These are phyloP conservation scores for Laetiporus sulphureus DNA, from an alignment of 1,284 basidiomycete genomes.

Conservation along the genomic window DNA sequence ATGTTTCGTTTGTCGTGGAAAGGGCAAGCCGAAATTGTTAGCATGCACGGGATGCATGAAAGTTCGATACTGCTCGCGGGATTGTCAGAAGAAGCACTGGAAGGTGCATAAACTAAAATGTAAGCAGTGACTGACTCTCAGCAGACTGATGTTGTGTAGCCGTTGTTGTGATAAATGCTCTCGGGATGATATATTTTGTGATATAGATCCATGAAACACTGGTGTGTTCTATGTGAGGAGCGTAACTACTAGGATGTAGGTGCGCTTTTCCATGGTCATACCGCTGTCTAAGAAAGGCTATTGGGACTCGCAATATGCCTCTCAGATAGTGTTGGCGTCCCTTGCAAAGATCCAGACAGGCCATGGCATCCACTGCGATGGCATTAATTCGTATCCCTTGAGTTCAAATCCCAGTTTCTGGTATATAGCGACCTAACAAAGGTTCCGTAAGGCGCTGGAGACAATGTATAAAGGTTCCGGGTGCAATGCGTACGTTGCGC, in stretches of 20 bases:
- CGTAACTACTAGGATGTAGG: too few species aligned
- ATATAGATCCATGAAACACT: too few species aligned
- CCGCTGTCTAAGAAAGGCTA: too few species aligned
- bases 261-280: too few species aligned
- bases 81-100: constrained; percentile 42
- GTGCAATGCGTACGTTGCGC: not conserved
- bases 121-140: constrained; percentile 1
- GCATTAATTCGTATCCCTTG: not conserved
- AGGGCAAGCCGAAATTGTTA: constrained; percentile 23
- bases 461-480: not conserved
- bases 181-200: too few species aligned
- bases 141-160: too few species aligned
- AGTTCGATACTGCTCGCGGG: constrained; percentile 34
- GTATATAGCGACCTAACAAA: not conserved
- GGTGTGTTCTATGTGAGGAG: too few species aligned
- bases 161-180: too few species aligned
- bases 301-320: too few species aligned
- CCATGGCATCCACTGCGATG: not conserved
- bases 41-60: constrained; percentile 32
- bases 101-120: constrained; percentile 29
- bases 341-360: not conserved
- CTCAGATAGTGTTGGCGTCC: too few species aligned
- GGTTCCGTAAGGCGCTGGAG: not conserved
- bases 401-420: not conserved
- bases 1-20: constrained; percentile 23